These are phyloP conservation scores for Seiridium cupressi DNA, from an alignment of 2,329 filamentous ascomycete genomes.

Conservation along the genomic window DNA sequence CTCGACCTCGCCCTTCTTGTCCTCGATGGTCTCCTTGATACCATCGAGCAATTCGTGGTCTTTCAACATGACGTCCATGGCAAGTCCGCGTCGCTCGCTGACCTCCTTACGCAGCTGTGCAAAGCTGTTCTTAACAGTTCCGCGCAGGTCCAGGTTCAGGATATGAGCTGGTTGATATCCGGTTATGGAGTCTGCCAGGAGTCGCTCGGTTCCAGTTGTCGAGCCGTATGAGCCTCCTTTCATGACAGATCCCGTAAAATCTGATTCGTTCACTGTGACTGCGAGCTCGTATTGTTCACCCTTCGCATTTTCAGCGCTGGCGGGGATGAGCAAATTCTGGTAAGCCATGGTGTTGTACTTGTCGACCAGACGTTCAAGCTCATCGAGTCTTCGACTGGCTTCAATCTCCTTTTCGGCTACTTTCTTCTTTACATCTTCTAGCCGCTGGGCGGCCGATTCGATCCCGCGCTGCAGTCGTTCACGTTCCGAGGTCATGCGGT, in stretches of 20 bases:
- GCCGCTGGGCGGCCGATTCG: conserved; percentile 69
- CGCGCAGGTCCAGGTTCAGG: conserved; percentile 83
- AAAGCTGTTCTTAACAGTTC: conserved; percentile 77
- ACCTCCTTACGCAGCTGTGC: conserved; percentile 81
- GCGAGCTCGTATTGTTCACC: conserved; percentile 81
- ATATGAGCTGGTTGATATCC: conserved; percentile 90
- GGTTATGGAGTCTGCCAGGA: conserved; percentile 77
- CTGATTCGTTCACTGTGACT: conserved; percentile 77
- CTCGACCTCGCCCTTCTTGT: conserved; percentile 91
- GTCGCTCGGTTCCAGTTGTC: conserved; percentile 62
- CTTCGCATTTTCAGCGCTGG: conserved; percentile 80
- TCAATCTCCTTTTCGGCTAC: conserved; percentile 87
- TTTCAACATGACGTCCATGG: conserved; percentile 89
- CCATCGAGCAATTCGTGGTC: conserved; percentile 91
- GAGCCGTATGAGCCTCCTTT: conserved; percentile 38
- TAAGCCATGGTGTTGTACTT: conserved; percentile 93
- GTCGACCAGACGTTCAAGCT: conserved; percentile 87
- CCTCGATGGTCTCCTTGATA: conserved; percentile 95
- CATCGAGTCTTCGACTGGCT: conserved; percentile 80
- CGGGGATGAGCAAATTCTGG: conserved; percentile 85
- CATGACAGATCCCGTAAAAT: conserved; percentile 68
- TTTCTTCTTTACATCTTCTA: conserved; percentile 83
- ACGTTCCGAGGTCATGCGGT: conserved; percentile 95
- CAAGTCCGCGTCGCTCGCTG: conserved; percentile 78
- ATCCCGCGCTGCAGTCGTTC: conserved; percentile 90